A percentile compares a stretch with the other conserved stretches of the same genome.
Evolutionary conservation across 306 rosid genomes (phyloP).

Genomic region (Quercus cerris): DNA sequence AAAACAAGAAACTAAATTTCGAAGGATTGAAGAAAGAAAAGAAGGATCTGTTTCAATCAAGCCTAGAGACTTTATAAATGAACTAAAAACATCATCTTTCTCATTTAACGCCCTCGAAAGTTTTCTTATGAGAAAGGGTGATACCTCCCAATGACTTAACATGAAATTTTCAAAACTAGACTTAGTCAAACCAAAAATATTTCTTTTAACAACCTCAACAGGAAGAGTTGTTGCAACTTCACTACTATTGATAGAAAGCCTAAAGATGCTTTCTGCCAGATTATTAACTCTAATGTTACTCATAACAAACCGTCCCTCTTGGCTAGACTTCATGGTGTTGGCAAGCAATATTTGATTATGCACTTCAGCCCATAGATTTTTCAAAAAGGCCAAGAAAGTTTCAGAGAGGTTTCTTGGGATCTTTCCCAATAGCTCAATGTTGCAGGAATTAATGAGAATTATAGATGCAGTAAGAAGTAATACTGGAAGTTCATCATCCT

Average conservation of each 20-base stretch:
- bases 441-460: conserved; percentile 53
- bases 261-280: conserved; percentile 65
- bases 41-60: conserved; percentile 40
- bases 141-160: conserved; percentile 60
- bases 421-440: conserved; percentile 42
- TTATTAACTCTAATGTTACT: conserved; percentile 49
- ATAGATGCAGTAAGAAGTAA: conserved; percentile 48
- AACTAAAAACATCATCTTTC: conserved; percentile 36
- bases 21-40: conserved; percentile 54
- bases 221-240: conserved; percentile 29
- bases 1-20: conserved; percentile 58
- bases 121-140: conserved; percentile 44
- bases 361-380: conserved; percentile 45
- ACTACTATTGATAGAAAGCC: conserved; percentile 51
- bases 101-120: conserved; percentile 20
- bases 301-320: conserved; percentile 27
- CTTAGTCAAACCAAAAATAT: conserved; percentile 48
- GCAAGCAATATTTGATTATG: conserved; percentile 26
- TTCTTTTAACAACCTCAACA: conserved; percentile 38
- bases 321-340: conserved; percentile 20
- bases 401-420: conserved; percentile 37
- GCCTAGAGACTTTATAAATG: conserved; percentile 37
- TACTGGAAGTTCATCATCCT: conserved; percentile 46
- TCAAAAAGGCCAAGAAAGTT: conserved; percentile 35
- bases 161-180: conserved; percentile 58